Percentiles rank a stretch among this genome's conserved stretches.
These are phyloP conservation scores for Hansenula lynferdii DNA, from an alignment of 1,139 yeast genomes.

Conservation along the genomic window DNA sequence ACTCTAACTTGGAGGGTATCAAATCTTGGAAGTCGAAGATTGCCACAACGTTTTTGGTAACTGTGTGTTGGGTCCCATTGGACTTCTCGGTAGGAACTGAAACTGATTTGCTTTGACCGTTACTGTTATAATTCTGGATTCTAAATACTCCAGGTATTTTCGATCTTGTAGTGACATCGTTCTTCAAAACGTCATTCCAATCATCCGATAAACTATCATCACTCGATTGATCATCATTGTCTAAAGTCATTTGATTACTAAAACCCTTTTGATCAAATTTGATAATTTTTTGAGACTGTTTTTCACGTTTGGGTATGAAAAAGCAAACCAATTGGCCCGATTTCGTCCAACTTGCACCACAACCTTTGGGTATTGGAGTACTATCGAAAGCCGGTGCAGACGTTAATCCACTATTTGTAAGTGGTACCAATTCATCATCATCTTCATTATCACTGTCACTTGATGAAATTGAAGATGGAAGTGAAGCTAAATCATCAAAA, in stretches of 20 bases:
- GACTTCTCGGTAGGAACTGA: slow-evolving; percentile 18
- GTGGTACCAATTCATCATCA: slow-evolving; percentile 19
- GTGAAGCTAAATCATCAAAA: slow-evolving; percentile 25
- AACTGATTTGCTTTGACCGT: slow-evolving; percentile 13
- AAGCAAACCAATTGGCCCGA: slow-evolving; percentile 80
- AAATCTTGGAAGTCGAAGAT: slow-evolving; percentile 64
- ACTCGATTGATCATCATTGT: slow-evolving; percentile 27
- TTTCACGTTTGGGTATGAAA: slow-evolving; percentile 54
- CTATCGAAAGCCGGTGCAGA: slow-evolving; percentile 50
- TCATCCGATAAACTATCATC: slow-evolving; percentile 34
- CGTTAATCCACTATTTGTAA: slow-evolving; percentile 10
- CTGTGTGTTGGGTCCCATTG: slow-evolving; percentile 8
- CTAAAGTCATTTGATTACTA: slow-evolving; percentile 24
- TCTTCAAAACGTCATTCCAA: slow-evolving; percentile 35
- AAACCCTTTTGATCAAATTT: slow-evolving; percentile 41
- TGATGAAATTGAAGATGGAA: slow-evolving; percentile 24
- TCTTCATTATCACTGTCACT: slow-evolving; percentile 23
- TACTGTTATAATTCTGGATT: slow-evolving; percentile 14
- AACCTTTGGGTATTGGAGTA: slow-evolving; percentile 88
- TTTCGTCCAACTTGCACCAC: slow-evolving; percentile 87
- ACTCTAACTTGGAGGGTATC: slow-evolving; percentile 70
- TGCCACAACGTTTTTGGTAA: slow-evolving; percentile 46
- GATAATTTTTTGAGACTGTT: slow-evolving; percentile 30
- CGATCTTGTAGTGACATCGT: slow-evolving; percentile 30
- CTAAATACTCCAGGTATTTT: slow-evolving; percentile 27